phyloP scores from a whole-genome alignment of 768 basidiomycete species.

The Rhodotorula taiwanensis region DNA sequence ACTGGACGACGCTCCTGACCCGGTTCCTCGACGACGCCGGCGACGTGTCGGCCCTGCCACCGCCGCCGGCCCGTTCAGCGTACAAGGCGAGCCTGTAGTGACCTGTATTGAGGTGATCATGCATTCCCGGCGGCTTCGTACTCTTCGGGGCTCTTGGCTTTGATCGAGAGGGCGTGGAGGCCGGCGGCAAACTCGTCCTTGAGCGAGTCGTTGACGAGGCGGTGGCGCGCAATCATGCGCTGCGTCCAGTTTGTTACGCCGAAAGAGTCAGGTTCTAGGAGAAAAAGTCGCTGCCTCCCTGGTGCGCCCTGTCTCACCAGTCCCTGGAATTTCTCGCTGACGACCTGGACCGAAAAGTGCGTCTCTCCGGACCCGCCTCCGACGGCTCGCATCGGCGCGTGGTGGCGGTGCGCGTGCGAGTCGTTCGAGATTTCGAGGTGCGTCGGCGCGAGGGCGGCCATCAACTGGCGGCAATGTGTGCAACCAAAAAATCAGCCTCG shows the following conservation, averaged over 20 bases:
- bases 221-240: constrained; percentile 46
- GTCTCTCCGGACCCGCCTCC: constrained; percentile 49
- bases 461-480: constrained; percentile 42
- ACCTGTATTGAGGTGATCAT: neutral
- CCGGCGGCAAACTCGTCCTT: constrained; percentile 48
- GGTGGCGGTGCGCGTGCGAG: constrained; percentile 42
- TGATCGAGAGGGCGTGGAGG: constrained; percentile 48
- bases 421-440: constrained; percentile 47
- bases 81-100: neutral
- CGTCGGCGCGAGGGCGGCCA: constrained; percentile 43
- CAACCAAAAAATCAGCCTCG: neutral
- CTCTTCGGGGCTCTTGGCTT: constrained; percentile 46
- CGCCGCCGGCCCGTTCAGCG: neutral
- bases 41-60: constrained; percentile 6
- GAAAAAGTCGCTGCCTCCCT: no score
- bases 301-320: constrained; percentile 19
- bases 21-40: constrained; percentile 16
- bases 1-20: constrained; percentile 16
- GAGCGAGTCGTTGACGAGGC: constrained; percentile 47
- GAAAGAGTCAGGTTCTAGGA: no score
- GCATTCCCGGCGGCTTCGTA: constrained; percentile 30
- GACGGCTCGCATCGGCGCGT: constrained; percentile 47
- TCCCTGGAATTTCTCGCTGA: constrained; percentile 40
- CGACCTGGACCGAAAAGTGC: constrained; percentile 43
- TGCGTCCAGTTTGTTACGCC: no score